phyloP scores from a whole-genome alignment of 208 protist species.

The Entamoeba moshkovskii region DNA sequence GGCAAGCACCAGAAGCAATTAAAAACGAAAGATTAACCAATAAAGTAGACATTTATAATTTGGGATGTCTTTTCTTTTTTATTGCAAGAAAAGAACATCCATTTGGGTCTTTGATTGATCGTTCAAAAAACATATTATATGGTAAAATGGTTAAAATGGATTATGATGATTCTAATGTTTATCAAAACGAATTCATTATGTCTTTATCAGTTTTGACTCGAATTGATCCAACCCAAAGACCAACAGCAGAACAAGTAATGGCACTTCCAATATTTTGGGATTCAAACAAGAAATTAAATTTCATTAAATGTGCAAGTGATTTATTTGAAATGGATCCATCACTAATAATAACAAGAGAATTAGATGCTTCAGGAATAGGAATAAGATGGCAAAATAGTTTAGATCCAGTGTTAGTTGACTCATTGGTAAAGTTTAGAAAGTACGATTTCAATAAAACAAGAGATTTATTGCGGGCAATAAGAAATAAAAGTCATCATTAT shows the following conservation, averaged over 20 bases:
- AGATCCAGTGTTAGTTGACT: neutral
- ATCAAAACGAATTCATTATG: neutral
- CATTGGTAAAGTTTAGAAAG: neutral
- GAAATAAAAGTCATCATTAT: constrained; percentile 4
- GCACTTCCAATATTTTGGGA: neutral
- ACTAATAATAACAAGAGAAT: neutral
- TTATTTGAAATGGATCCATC: neutral
- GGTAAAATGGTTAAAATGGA: neutral
- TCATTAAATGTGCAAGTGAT: neutral
- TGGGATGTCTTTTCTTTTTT: neutral
- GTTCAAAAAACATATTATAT: neutral
- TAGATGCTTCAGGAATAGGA: neutral
- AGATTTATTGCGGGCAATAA: neutral
- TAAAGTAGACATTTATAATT: neutral
- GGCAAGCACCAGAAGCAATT: neutral
- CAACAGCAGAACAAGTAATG: neutral
- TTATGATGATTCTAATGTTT: neutral
- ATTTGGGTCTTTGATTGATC: neutral
- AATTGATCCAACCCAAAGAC: neutral
- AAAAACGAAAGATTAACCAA: neutral
- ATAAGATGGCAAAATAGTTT: neutral
- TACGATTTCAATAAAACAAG: neutral
- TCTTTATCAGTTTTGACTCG: neutral
- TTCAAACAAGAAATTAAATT: neutral
- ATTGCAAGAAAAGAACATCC: neutral